Base-by-base conservation (phyloP, 306 rosid genomes). In the Rosa multiflora region DNA sequence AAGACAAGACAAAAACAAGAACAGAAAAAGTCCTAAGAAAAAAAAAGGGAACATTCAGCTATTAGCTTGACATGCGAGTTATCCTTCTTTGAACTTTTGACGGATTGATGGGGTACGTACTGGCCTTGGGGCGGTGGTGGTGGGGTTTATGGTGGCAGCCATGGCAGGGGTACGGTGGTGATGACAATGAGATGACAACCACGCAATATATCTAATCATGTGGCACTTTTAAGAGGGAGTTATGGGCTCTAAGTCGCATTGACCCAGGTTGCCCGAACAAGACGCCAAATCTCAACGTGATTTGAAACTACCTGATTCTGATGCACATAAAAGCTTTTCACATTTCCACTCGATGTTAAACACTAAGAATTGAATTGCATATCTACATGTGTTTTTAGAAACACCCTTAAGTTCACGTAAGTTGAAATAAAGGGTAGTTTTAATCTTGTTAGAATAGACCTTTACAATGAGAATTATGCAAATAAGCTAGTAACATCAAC, bases 11-110 rank as follows among this genome's bases (percentile, higher is more conserved):
- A 44, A 10, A 44, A 44, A 8, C 47, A 44, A 32, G 11, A 52
- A 12, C 17, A 12, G 32, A 12, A 55, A 13, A 5, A 61, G 10
- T 51, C 3, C 21, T 3, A 6, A 0, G 6, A 4, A 13, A 14
- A 35, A 2, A 29, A 21, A 48, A 26, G 29, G 32, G 47, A 39
- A 23, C 67, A 55, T 40, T 56, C 52, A 43, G 56, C 21, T 58
- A 4, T 21, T 75, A 75, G 70, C 78, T 58, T 58, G 7, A 63
- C 56, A 14, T 12, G 52, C 77, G 55, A 39, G 37, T 73, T 39
- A 55, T 55, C 67, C 51, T 18, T 53, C 59, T 53, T 53, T 18
- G 59, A 53, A 53, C 18, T 48, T 53, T 53, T 53, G 59, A 6
- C 37, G 21, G 59, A 55, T n/a, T 20, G 62, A 55, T 6, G 26